Evolutionary conservation across 2,329 filamentous ascomycete species (phyloP).

Genomic region (Aureobasidium namibiae): DNA sequence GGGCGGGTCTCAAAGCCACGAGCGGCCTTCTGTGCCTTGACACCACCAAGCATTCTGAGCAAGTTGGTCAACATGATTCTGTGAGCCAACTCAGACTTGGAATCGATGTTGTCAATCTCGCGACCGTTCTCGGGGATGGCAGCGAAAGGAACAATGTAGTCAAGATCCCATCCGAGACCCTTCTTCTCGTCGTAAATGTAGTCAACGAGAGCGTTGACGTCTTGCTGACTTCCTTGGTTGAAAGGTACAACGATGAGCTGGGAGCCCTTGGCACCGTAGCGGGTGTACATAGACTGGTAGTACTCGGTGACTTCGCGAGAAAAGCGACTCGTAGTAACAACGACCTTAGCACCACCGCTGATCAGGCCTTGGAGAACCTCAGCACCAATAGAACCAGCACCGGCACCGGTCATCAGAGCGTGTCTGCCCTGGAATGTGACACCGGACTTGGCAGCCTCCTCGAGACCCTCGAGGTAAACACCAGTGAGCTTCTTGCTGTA

Average conservation of each 20-base stretch:
- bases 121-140: constrained; percentile 97
- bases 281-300: constrained; percentile 97
- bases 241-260: constrained; percentile 97
- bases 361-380: constrained; percentile 94
- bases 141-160: constrained; percentile 92
- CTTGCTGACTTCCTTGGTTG: constrained; percentile 98
- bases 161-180: constrained; percentile 95
- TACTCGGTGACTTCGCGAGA: constrained; percentile 97
- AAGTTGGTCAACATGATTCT: constrained; percentile 99
- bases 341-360: constrained; percentile 90
- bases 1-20: constrained; percentile 90
- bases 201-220: constrained; percentile 84
- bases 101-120: constrained; percentile 94
- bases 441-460: constrained; percentile 77
- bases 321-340: constrained; percentile 94
- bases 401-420: constrained; percentile 95
- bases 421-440: constrained; percentile 93
- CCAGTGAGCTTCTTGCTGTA: constrained; percentile 99
- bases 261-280: constrained; percentile 85
- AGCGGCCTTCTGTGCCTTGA: constrained; percentile 84
- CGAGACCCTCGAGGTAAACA: constrained; percentile 83
- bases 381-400: constrained; percentile 93
- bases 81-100: constrained; percentile 94
- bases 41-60: constrained; percentile 76
- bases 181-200: constrained; percentile 97